Conservation (phyloP, 2,329 filamentous ascomycete species). For the Paramyrothecium sp. region DNA sequence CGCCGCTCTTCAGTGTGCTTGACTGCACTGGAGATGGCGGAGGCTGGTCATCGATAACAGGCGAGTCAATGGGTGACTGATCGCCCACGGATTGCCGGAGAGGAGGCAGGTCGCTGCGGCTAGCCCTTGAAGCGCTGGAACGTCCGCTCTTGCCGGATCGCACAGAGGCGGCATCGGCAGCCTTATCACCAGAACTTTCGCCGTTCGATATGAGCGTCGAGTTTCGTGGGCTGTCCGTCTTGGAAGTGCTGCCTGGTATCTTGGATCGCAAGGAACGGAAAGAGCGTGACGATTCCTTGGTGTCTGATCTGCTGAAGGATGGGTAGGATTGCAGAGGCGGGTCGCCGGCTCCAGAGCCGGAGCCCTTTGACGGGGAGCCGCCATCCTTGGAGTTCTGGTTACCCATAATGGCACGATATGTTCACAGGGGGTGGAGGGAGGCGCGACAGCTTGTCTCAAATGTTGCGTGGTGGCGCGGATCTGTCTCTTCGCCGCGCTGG, state of each 20-base stretch:
- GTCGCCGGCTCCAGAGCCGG: constrained; percentile 43
- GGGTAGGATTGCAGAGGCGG: constrained; percentile 74
- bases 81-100: constrained; percentile 40
- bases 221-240: constrained; percentile 76
- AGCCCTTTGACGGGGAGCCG: constrained; percentile 48
- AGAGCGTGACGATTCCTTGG: constrained; percentile 86
- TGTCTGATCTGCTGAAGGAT: constrained; percentile 89
- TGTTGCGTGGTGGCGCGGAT: constrained; percentile 23
- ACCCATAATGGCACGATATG: constrained; percentile 55
- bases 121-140: constrained; percentile 43
- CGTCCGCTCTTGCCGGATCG: constrained; percentile 65
- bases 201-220: constrained; percentile 67
- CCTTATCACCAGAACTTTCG: constrained; percentile 59
- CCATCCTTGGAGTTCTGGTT: constrained; percentile 69
- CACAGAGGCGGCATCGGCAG: constrained; percentile 68
- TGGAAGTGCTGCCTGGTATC: constrained; percentile 68
- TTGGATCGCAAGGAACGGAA: constrained; percentile 85
- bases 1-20: constrained; percentile 67
- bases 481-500: constrained; percentile 15
- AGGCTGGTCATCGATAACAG: constrained; percentile 51
- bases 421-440: constrained; percentile 9
- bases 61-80: constrained; percentile 38
- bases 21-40: constrained; percentile 90
- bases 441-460: constrained; percentile 23
- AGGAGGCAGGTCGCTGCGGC: constrained; percentile 42